Conservation (phyloP, 2,329 filamentous ascomycete genomes). For the Ophiostoma perfectum region DNA sequence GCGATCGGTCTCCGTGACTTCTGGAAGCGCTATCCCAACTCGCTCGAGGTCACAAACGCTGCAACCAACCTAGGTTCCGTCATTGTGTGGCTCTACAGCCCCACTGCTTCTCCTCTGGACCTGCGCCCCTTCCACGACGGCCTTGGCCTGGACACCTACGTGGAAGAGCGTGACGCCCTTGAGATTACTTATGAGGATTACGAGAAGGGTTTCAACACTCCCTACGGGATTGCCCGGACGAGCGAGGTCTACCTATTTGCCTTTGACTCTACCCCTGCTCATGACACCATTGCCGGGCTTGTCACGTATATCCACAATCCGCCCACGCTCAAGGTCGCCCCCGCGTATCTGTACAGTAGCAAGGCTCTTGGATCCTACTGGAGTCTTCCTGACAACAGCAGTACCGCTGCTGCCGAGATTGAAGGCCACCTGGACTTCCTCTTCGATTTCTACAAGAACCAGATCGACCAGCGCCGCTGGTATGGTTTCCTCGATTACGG, state of each 20-base stretch:
- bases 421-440: not conserved
- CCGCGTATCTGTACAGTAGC: not conserved
- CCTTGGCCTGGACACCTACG: not conserved
- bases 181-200: slow-evolving; percentile 8
- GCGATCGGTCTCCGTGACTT: not conserved
- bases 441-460: slow-evolving; percentile 4
- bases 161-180: not conserved
- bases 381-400: no score
- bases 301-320: not conserved
- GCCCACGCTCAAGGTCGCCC: not conserved
- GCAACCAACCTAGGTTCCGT: not conserved
- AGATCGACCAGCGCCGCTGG: slow-evolving; percentile 9
- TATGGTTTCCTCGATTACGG: slow-evolving; percentile 3
- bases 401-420: not conserved
- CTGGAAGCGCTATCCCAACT: slow-evolving; percentile 1
- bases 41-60: not conserved
- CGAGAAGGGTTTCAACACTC: not conserved
- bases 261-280: not conserved
- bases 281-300: not conserved
- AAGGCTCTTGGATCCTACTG: no score
- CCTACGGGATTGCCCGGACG: slow-evolving; percentile 2
- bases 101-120: not conserved
- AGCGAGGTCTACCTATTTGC: not conserved
- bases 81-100: not conserved
- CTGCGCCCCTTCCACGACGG: slow-evolving; percentile 3